These are phyloP conservation scores for Ceratocystis destructans DNA, from an alignment of 2,329 filamentous ascomycete species.

Conservation along the genomic window DNA sequence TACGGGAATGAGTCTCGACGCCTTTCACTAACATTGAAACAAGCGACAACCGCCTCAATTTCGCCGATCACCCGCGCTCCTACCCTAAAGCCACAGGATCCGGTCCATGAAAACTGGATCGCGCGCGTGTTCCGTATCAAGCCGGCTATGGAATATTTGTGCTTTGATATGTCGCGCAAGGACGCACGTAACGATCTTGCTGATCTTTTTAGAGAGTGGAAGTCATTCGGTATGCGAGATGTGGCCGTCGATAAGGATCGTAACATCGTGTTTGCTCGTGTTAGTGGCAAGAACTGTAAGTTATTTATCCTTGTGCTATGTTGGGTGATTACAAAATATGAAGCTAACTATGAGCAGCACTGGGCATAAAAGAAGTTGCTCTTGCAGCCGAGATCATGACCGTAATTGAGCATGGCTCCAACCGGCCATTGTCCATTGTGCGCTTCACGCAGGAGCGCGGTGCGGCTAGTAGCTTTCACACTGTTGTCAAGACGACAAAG, in stretches of 20 bases:
- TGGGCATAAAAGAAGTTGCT: slow-evolving; percentile 73
- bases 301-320: background rate
- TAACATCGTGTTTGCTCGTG: slow-evolving; percentile 65
- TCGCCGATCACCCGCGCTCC: background rate
- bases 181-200: slow-evolving; percentile 64
- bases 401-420: slow-evolving; percentile 71
- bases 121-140: slow-evolving; percentile 81
- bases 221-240: slow-evolving; percentile 65
- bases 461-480: slow-evolving; percentile 79
- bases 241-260: slow-evolving; percentile 65
- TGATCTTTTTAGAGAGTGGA: slow-evolving; percentile 64
- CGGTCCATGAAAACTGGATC: slow-evolving; percentile 71
- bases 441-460: slow-evolving; percentile 82
- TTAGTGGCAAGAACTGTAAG: slow-evolving; percentile 68
- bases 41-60: background rate
- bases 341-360: slow-evolving; percentile 36
- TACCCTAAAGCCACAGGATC: slow-evolving; percentile 36
- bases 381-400: slow-evolving; percentile 82
- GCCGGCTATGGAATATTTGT: slow-evolving; percentile 61
- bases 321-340: background rate
- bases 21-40: background rate
- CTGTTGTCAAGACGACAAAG: slow-evolving; percentile 64
- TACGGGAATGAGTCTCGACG: too few species aligned
- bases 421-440: slow-evolving; percentile 62
- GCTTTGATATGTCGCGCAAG: slow-evolving; percentile 55